Evolutionary conservation across 2,329 filamentous ascomycete species (phyloP).

Genomic region (Penicillium freii): DNA sequence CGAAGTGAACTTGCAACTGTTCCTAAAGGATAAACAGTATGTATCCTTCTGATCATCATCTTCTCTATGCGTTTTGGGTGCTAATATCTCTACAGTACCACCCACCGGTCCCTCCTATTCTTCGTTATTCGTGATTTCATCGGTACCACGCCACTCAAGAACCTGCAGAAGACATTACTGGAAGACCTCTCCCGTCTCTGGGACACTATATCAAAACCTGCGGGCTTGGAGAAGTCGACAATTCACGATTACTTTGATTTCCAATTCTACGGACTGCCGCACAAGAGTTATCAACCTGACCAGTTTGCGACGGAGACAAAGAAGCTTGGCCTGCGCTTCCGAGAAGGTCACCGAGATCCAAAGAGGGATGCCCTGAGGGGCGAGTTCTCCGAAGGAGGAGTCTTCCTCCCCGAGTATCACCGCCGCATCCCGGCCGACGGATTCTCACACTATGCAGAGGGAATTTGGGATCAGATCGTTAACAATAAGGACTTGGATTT

Average conservation of each 20-base stretch:
- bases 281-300: slow-evolving; percentile 94
- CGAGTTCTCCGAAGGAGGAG: slow-evolving; percentile 73
- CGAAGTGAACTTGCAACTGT: slow-evolving; percentile 95
- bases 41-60: slow-evolving; percentile 26
- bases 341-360: slow-evolving; percentile 71
- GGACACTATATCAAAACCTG: slow-evolving; percentile 86
- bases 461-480: slow-evolving; percentile 97
- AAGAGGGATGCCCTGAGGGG: slow-evolving; percentile 59
- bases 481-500: slow-evolving; percentile 97
- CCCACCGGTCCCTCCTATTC: slow-evolving; percentile 87
- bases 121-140: slow-evolving; percentile 98
- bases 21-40: slow-evolving; percentile 91
- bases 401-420: slow-evolving; percentile 94
- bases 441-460: slow-evolving; percentile 89
- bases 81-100: slow-evolving; percentile 58
- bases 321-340: slow-evolving; percentile 77
- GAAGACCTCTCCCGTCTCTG: slow-evolving; percentile 91
- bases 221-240: slow-evolving; percentile 78
- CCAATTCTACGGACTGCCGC: slow-evolving; percentile 89
- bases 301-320: slow-evolving; percentile 80
- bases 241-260: slow-evolving; percentile 99
- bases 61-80: not conserved
- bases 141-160: slow-evolving; percentile 83
- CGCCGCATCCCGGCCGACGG: slow-evolving; percentile 93
- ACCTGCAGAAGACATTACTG: slow-evolving; percentile 84